A percentile compares a stretch with the other conserved stretches of the same genome.
These are phyloP conservation scores for Suhomyces taliae DNA, from an alignment of 1,139 yeast genomes.

Conservation along the genomic window DNA sequence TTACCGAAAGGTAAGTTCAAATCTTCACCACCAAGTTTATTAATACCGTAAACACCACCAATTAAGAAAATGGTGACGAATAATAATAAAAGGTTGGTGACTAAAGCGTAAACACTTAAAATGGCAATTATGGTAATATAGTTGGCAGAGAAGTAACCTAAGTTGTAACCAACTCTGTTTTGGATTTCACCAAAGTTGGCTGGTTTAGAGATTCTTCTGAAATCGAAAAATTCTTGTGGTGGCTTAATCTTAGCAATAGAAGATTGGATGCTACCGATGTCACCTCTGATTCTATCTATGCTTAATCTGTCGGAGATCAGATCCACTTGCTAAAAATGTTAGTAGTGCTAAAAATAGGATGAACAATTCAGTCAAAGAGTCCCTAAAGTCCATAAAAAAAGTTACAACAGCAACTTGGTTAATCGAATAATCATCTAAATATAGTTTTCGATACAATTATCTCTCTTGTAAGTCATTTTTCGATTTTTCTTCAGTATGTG, in stretches of 20 bases:
- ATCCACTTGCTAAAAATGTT: slow-evolving; percentile 13
- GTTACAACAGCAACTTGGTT: neutral
- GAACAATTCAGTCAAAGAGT: no score
- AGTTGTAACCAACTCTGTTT: slow-evolving; percentile 80
- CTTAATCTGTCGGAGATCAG: slow-evolving; percentile 24
- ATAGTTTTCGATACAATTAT: neutral
- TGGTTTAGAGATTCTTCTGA: slow-evolving; percentile 88
- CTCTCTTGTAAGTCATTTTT: no score
- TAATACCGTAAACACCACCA: slow-evolving; percentile 78
- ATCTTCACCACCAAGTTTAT: slow-evolving; percentile 77
- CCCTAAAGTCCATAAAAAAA: neutral
- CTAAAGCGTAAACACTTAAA: slow-evolving; percentile 55
- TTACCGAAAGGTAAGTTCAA: slow-evolving; percentile 68
- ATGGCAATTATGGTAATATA: slow-evolving; percentile 74
- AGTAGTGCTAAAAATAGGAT: slow-evolving; percentile 3
- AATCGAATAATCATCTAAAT: neutral
- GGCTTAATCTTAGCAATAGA: slow-evolving; percentile 77
- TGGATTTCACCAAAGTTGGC: slow-evolving; percentile 87
- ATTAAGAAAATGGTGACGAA: slow-evolving; percentile 72
- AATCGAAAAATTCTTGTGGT: slow-evolving; percentile 90
- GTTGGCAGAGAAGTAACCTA: slow-evolving; percentile 86
- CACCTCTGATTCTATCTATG: slow-evolving; percentile 24
- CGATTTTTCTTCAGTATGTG: no score
- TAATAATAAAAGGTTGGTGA: slow-evolving; percentile 80
- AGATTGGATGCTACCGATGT: slow-evolving; percentile 39